Base-by-base conservation (phyloP, 371 early-diverging fungal genomes). In the Mortierella sp. region DNA sequence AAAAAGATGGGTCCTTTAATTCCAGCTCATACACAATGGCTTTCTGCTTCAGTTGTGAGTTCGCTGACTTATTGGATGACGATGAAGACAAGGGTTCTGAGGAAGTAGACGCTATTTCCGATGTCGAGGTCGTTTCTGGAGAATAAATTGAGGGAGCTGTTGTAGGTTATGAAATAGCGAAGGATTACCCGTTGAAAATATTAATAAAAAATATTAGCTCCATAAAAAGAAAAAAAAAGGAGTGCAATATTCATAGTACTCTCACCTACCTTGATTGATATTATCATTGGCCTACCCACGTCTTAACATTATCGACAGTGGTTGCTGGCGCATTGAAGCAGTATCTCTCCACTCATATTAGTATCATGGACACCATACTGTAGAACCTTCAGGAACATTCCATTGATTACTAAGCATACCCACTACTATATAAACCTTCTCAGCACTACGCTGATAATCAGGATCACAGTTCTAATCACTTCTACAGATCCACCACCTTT, bases 261-360 rank as follows among this genome's bases (percentile, higher is more conserved):
- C 7, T 43, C 43, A 43, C 43, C 43, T 43, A 43, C 43, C 13
- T 43, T 43, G 43, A 15, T 43, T 43, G 43, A 43, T 15, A 43
- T 43, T 43, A 43, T 43, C 10, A 43, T 13, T 43, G 43, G 43
- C 43, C 43, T 9, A 43, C 43, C 43, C 43, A 43, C 43, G 43
- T 23, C 51, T 51, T 51, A 51, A 51, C 26, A 26, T 51, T 51
- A 26, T 51, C 51, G 12, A 26, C 51, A 51, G 23, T 51, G 51
- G 23, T 51, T 23, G 23, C 51, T 23, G 51, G 26, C 51, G 51
- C 51, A 51, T 51, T 51, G n/a, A n/a, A 51, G 51, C 51, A 51
- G 51, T 23, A 51, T 51, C 51, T 51, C 26, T 51, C 51, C 51
- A 51, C 51, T 23, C 26, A 51, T n/a, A n/a, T n/a, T n/a, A n/a